These are phyloP conservation scores for Phytopythium chamaehyphon DNA, from an alignment of 352 stramenopile species.

Conservation along the genomic window DNA sequence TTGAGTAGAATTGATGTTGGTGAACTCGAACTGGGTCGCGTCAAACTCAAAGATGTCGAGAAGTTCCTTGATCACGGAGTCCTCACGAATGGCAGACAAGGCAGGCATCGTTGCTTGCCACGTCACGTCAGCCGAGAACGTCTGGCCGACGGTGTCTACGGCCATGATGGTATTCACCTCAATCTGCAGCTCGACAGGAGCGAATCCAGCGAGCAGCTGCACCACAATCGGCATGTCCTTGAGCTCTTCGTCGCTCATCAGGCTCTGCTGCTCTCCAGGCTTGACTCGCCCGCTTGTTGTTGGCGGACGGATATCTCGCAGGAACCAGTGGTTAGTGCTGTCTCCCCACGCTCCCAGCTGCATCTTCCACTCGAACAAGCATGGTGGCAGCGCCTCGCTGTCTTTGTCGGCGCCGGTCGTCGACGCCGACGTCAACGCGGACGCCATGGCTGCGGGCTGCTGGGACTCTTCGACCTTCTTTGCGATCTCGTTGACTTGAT, in stretches of 20 bases:
- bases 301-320: slow-evolving; percentile 33
- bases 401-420: not conserved
- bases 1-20: slow-evolving; percentile 33
- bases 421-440: not conserved
- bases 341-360: slow-evolving; percentile 39
- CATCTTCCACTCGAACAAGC: slow-evolving; percentile 59
- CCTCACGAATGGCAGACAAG: slow-evolving; percentile 36
- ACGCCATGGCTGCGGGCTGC: not conserved
- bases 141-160: slow-evolving; percentile 41
- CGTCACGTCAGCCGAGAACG: slow-evolving; percentile 42
- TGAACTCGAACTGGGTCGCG: slow-evolving; percentile 37
- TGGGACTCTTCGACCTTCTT: slow-evolving; percentile 20
- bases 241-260: slow-evolving; percentile 2
- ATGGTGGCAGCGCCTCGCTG: slow-evolving; percentile 7
- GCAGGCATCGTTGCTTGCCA: slow-evolving; percentile 36
- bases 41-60: slow-evolving; percentile 39
- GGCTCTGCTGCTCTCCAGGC: not conserved
- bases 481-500: slow-evolving; percentile 33
- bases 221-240: slow-evolving; percentile 3
- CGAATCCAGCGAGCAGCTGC: slow-evolving; percentile 30
- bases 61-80: slow-evolving; percentile 33
- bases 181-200: slow-evolving; percentile 28
- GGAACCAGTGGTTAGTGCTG: slow-evolving; percentile 40
- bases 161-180: slow-evolving; percentile 33
- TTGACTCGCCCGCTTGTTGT: not conserved